Base-by-base conservation (phyloP, 805 yeast species). In the Isabelozyma pseudorhagii region DNA sequence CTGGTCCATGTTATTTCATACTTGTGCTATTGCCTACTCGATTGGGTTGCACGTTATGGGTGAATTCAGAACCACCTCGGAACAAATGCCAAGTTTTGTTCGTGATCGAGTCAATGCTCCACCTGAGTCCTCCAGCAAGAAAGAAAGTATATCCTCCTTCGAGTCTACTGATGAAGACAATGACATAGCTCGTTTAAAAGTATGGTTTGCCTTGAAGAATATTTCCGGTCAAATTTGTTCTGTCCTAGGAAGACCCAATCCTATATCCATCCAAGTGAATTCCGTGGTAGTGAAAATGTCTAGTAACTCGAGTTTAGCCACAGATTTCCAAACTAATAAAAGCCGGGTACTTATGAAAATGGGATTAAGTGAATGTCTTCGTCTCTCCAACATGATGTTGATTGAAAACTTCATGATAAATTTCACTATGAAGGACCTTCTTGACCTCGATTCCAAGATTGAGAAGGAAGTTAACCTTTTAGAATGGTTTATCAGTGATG, bases 211-310 rank as follows among this genome's bases (percentile, higher is more conserved):
- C 2, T 67, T 79, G 47, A 74, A 77, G 52, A 71, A 75, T 50
- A 63, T 77, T 25, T 66, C 75, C n/a, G 77, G 80, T 1, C 78
- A 77, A 36, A 55, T 77, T 15, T 78, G 83, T 55, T 75, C 82
- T 0, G 74, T 78, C 13, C 63, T 79, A 25, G 83, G 83, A 8
- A 65, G 83, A 53, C 83, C 83, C 3, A 79, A 78, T 52, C 84
- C 84, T 1, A 79, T 80, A 8, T 74, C 81, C 1, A 60, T 72
- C 31, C 76, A 70, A 53, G 71, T 71, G 10, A 65, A 66, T 49
- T 62, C 63, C 15, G 52, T 57, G 3, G 63, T 70, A 6, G 53
- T 67, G 44, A 61, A 62, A 48, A 53, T 64, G 28, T 49, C 61
- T 7, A 46, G 54, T 25, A 53, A 59, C 11, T 46, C 58, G 13